Percentiles rank a stretch among this genome's conserved stretches.
phyloP scores from a whole-genome alignment of 495 filamentous ascomycete genomes.

The Penicillium cinerascens region DNA sequence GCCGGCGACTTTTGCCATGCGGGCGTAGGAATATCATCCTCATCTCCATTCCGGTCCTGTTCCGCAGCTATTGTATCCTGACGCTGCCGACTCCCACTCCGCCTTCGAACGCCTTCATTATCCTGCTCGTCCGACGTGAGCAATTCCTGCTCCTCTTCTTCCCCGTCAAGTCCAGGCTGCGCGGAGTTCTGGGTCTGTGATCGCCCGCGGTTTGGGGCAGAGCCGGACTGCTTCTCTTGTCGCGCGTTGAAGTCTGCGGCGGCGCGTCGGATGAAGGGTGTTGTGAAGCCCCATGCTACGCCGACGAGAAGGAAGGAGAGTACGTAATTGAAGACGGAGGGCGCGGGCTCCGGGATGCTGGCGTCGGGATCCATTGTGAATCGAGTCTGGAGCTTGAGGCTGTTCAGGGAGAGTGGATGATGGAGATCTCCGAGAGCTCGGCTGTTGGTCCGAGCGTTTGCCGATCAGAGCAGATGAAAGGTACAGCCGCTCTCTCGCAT shows the following conservation, averaged over 20 bases:
- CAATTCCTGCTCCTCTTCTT: constrained; percentile 25
- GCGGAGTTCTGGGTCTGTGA: constrained; percentile 1
- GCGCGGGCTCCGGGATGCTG: constrained; percentile 49
- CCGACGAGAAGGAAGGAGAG: constrained; percentile 89
- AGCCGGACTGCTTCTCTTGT: constrained; percentile 29
- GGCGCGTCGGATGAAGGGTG: constrained; percentile 57
- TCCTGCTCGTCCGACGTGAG: constrained; percentile 8
- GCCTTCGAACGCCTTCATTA: constrained; percentile 12
- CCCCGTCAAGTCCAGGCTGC: background rate
- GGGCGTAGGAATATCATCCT: constrained; percentile 22
- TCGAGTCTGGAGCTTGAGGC: background rate
- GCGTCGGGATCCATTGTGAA: constrained; percentile 31
- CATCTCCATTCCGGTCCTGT: constrained; percentile 9
- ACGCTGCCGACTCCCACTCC: constrained; percentile 16
- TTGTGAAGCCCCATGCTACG: constrained; percentile 73
- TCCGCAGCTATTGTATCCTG: background rate
- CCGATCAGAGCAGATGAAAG: background rate
- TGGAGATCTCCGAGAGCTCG: too few relatives aligned
- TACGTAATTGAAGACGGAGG: constrained; percentile 72
- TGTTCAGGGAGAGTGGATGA: background rate
- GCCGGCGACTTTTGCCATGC: constrained; percentile 21
- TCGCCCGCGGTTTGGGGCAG: constrained; percentile 11
- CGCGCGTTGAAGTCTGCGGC: constrained; percentile 56
- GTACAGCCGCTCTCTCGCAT: too few relatives aligned
- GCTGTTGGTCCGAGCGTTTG: constrained; percentile 4